Percentiles rank a stretch among this genome's conserved stretches.
Evolutionary conservation across 2,329 filamentous ascomycete genomes (phyloP).

Genomic region (Aspergillus flavus): DNA sequence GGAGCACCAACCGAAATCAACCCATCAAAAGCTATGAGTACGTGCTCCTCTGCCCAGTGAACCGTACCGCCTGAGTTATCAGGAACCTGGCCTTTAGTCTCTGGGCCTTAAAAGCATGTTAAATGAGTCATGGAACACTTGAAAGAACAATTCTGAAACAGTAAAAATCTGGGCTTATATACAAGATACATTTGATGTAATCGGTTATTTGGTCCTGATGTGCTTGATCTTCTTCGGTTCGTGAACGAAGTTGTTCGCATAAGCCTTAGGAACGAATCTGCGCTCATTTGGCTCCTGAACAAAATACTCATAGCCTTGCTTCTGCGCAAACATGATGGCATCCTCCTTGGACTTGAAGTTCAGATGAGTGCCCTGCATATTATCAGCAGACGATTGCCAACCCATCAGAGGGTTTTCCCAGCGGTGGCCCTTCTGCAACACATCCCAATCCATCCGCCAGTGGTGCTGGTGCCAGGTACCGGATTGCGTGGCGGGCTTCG

Average conservation of each 20-base stretch:
- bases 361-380: slow-evolving; percentile 90
- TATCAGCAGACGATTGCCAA: slow-evolving; percentile 94
- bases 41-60: neutral
- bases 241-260: slow-evolving; percentile 95
- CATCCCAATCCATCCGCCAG: slow-evolving; percentile 99
- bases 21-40: neutral
- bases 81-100: neutral
- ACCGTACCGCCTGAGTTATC: neutral
- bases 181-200: slow-evolving; percentile 39
- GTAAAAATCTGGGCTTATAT: slow-evolving; percentile 36
- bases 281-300: slow-evolving; percentile 94
- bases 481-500: slow-evolving; percentile 96
- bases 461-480: slow-evolving; percentile 80
- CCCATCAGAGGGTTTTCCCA: slow-evolving; percentile 99
- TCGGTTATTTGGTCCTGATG: slow-evolving; percentile 73
- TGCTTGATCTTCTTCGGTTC: slow-evolving; percentile 84
- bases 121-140: neutral
- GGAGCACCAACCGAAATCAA: neutral
- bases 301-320: slow-evolving; percentile 99
- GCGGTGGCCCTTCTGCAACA: slow-evolving; percentile 85
- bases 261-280: slow-evolving; percentile 85
- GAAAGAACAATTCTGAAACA: slow-evolving; percentile 15
- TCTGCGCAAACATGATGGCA: slow-evolving; percentile 92
- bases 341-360: slow-evolving; percentile 93
- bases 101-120: neutral